Conservation (phyloP, 2,329 filamentous ascomycete species). For the Myriosclerotinia curreyana region DNA sequence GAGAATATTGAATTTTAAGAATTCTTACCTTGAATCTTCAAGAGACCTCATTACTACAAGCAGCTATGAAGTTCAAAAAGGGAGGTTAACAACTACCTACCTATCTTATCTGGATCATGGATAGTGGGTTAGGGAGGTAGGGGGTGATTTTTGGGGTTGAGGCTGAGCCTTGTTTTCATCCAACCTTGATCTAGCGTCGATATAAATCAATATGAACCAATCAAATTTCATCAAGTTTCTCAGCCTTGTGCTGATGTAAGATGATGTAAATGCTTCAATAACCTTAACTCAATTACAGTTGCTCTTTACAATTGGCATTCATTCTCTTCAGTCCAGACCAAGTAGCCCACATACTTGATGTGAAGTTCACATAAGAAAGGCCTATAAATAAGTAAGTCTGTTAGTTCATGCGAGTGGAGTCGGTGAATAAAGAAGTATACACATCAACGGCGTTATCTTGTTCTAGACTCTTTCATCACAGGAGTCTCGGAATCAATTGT, state of each 20-base stretch:
- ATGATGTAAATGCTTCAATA: too few relatives aligned
- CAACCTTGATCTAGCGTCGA: not conserved
- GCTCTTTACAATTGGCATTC: not conserved
- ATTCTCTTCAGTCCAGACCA: not conserved
- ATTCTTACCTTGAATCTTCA: conserved; percentile 50
- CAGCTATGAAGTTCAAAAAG: not conserved
- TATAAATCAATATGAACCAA: not conserved
- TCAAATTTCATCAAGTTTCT: not conserved
- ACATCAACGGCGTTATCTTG: not conserved
- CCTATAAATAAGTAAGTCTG: conserved; percentile 5
- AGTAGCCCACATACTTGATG: not conserved
- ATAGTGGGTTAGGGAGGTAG: not conserved
- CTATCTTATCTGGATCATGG: not conserved
- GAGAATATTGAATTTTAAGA: not conserved
- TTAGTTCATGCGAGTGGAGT: not conserved
- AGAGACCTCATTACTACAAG: conserved; percentile 52
- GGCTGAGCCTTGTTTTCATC: not conserved
- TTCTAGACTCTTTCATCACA: not conserved
- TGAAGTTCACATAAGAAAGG: conserved; percentile 4
- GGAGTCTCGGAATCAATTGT: not conserved
- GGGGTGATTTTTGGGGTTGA: not conserved
- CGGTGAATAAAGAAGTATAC: not conserved
- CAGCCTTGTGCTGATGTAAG: not conserved
- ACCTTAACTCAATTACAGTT: not conserved
- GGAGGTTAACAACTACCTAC: not conserved